phyloP scores from a whole-genome alignment of 805 yeast genomes.

The Jamesozyma rosinii region DNA sequence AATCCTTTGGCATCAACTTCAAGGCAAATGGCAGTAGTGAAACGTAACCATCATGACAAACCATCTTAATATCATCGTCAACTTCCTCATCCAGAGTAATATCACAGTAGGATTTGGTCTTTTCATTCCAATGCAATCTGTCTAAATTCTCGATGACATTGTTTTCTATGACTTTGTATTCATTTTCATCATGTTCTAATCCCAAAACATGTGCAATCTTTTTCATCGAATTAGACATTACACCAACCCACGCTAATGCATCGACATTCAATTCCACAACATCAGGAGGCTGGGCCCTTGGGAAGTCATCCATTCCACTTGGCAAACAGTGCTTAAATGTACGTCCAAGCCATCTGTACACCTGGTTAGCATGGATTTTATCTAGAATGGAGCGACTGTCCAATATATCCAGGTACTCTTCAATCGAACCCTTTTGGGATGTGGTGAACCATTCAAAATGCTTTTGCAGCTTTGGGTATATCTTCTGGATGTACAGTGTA shows the following conservation, averaged over 20 bases:
- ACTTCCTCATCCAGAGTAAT: slow-evolving; percentile 49
- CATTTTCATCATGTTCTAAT: slow-evolving; percentile 46
- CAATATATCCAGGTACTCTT: slow-evolving; percentile 47
- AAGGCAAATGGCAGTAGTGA: slow-evolving; percentile 77
- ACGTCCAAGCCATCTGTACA: slow-evolving; percentile 90
- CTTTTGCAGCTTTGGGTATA: slow-evolving; percentile 66
- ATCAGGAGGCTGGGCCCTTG: slow-evolving; percentile 73
- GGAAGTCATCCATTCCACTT: slow-evolving; percentile 92
- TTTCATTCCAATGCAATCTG: slow-evolving; percentile 69
- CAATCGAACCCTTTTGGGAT: slow-evolving; percentile 68
- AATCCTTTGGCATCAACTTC: slow-evolving; percentile 46
- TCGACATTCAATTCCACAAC: slow-evolving; percentile 87
- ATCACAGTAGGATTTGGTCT: slow-evolving; percentile 69
- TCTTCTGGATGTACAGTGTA: slow-evolving; percentile 44
- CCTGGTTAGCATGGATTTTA: slow-evolving; percentile 45
- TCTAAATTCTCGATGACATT: slow-evolving; percentile 59
- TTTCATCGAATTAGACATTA: slow-evolving; percentile 77
- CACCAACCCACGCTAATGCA: slow-evolving; percentile 84
- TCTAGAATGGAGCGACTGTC: slow-evolving; percentile 25
- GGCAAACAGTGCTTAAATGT: slow-evolving; percentile 79
- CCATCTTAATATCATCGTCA: slow-evolving; percentile 47
- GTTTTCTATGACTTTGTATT: slow-evolving; percentile 44
- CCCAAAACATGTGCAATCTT: slow-evolving; percentile 58
- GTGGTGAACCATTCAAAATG: slow-evolving; percentile 81
- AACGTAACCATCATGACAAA: slow-evolving; percentile 87